phyloP scores from a whole-genome alignment of 345 rosid genomes.

The Orychophragmus violaceus region DNA sequence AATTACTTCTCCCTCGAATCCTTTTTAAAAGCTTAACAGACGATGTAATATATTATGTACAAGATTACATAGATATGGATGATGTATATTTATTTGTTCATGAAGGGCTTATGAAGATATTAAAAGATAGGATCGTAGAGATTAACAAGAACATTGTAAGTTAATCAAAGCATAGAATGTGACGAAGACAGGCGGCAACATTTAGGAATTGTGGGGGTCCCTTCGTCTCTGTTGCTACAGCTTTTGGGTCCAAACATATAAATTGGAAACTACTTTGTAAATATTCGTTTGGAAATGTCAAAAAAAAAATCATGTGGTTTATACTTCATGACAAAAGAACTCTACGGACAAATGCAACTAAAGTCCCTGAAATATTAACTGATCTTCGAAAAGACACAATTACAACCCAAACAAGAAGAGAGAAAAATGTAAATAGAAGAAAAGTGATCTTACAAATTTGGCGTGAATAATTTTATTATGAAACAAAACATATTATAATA shows the following conservation, averaged over 20 bases:
- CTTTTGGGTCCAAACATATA: constrained; percentile 14
- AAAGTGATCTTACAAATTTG: background rate
- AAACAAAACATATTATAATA: no score
- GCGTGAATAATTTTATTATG: background rate
- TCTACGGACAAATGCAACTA: constrained; percentile 1
- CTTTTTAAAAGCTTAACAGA: background rate
- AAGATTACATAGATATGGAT: background rate
- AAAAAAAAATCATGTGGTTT: no score
- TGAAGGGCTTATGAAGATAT: constrained; percentile 2
- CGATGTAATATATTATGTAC: background rate
- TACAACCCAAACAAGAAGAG: background rate
- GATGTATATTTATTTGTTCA: background rate
- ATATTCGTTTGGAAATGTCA: no score
- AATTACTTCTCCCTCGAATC: background rate
- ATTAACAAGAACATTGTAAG: constrained; percentile 2
- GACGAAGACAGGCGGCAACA: constrained; percentile 24
- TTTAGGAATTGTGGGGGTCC: constrained; percentile 12
- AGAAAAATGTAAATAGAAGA: background rate
- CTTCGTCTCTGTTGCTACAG: background rate
- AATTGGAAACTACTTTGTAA: background rate
- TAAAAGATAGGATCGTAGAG: background rate
- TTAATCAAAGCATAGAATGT: constrained; percentile 15
- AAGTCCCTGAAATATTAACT: background rate
- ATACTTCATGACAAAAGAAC: no score
- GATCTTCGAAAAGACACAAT: background rate